Evolutionary conservation across 1,139 yeast genomes (phyloP).

Genomic region (Kurtzmaniella natalensis): DNA sequence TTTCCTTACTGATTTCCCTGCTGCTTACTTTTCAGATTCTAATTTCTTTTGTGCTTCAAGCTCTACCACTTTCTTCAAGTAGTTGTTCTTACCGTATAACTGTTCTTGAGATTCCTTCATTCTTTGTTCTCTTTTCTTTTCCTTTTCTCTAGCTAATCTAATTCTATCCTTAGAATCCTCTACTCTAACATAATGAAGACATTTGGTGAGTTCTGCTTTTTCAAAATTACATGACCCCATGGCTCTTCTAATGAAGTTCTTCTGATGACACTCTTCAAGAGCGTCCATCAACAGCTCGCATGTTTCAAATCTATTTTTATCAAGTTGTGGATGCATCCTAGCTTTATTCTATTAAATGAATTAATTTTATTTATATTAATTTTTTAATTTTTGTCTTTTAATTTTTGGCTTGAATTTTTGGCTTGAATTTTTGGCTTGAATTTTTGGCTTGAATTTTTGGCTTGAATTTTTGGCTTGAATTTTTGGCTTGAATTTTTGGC

Average conservation of each 20-base stretch:
- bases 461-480: no score
- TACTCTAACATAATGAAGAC: slow-evolving; percentile 75
- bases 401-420: no score
- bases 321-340: slow-evolving; percentile 47
- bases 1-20: no score
- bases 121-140: slow-evolving; percentile 48
- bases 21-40: background rate
- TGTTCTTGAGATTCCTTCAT: slow-evolving; percentile 70
- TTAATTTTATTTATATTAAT: no score
- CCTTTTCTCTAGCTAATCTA: slow-evolving; percentile 51
- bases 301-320: slow-evolving; percentile 42
- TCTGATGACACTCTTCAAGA: slow-evolving; percentile 81
- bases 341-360: no score
- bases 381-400: no score
- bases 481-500: no score
- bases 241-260: slow-evolving; percentile 66
- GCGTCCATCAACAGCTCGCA: slow-evolving; percentile 85
- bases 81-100: slow-evolving; percentile 72
- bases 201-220: slow-evolving; percentile 71
- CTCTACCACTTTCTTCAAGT: slow-evolving; percentile 63
- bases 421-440: no score
- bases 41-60: slow-evolving; percentile 19
- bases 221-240: slow-evolving; percentile 83
- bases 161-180: slow-evolving; percentile 65
- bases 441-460: no score